Conservation (phyloP, 176 grass and related monocot genomes). For the Themeda triandra region DNA sequence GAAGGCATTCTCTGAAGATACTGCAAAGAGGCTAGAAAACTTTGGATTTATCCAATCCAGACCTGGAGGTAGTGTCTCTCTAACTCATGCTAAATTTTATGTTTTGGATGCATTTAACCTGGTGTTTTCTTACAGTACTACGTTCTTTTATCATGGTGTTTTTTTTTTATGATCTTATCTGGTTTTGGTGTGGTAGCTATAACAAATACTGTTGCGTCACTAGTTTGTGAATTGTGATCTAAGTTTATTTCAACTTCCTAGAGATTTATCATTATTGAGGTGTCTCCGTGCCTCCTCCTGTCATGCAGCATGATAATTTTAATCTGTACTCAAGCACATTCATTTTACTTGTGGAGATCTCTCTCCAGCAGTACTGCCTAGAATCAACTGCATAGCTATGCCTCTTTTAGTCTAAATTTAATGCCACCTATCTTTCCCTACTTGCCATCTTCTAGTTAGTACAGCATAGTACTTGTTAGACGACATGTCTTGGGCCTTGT, state of each 20-base stretch:
- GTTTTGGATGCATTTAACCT: conserved; percentile 14
- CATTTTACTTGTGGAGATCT: background rate
- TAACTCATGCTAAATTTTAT: conserved; percentile 8
- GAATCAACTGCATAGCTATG: background rate
- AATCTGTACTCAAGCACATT: background rate
- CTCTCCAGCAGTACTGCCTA: background rate
- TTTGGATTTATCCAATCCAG: conserved; percentile 98
- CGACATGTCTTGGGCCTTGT: no score
- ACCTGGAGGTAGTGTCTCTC: conserved; percentile 92
- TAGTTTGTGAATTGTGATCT: conserved; percentile 5
- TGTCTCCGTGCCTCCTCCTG: background rate
- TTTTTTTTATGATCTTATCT: background rate
- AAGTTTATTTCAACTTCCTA: background rate
- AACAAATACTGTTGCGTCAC: background rate
- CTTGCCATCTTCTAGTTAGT: background rate
- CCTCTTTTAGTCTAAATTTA: background rate
- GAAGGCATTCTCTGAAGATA: conserved; percentile 99
- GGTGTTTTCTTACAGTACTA: background rate
- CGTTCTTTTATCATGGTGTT: conserved; percentile 9
- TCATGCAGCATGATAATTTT: conserved; percentile 9
- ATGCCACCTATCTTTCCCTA: background rate
- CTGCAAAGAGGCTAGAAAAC: conserved; percentile 94
- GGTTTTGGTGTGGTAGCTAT: background rate
- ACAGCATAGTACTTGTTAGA: background rate
- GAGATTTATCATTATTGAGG: background rate